Base-by-base conservation (phyloP, 257 asterid genomes). In the Petunia axillaris region DNA sequence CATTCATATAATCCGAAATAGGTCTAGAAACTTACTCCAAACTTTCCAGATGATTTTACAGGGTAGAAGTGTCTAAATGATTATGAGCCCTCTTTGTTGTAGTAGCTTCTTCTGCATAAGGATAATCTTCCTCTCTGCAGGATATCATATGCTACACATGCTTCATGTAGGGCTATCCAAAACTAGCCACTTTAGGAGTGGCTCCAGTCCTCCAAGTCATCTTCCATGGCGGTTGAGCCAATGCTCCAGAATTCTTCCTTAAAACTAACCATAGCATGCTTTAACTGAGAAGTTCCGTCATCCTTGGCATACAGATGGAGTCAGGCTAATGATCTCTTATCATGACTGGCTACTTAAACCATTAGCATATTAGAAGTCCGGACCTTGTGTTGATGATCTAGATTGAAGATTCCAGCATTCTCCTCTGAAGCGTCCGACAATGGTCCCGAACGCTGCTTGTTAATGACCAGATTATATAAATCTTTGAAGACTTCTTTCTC, bases 11-110 rank as follows among this genome's bases (percentile, higher is more conserved):
- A 67, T 67, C 55, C 76, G 55, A 67, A 67, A 67, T 55, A 11
- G n/a, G 76, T 67, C n/a, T 67, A 67, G 76, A n/a, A 67, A 43
- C 1, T n/a, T 67, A 66, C 76, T 41, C n/a, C 76, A n/a, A 67
- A 36, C n/a, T 67, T 15, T 6, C 54, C 55, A 67, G 4, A 43
- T 43, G 75, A 67, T 41, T 43, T 67, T 43, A 44, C 76, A 67
- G 4, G 13, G 37, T 6, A 40, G 13, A 15, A 14, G 38, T 40
- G 53, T 66, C 53, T 7, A 66, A 66, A 66, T 66, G 75, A 40
- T 40, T 66, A 16, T 39, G 48, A 66, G 40, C 15, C 75, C 39
- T 67, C 55, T n/a, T 43, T 67, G 55, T 55, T 41, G n/a, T 43
- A 43, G 55, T n/a, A 43, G 76, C 1, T 5, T 43, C 76, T 67